phyloP scores from a whole-genome alignment of 257 asterid genomes.

The Pogostemon cablin region DNA sequence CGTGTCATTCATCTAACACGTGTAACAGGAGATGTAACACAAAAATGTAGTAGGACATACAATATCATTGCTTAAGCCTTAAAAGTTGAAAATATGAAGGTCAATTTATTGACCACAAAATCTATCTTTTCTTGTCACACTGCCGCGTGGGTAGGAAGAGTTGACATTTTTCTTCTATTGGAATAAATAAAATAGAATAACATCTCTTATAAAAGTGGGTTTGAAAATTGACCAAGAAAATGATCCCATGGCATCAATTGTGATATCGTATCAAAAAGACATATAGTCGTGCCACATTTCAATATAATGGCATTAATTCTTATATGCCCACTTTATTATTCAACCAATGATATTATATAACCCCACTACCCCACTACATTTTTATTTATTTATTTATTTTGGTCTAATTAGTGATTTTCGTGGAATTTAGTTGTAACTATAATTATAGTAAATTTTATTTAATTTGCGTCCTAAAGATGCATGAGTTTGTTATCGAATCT shows the following conservation, averaged over 20 bases:
- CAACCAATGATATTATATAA: neutral
- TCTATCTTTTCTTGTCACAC: neutral
- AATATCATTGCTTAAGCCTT: too few species aligned
- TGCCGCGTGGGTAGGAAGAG: conserved; percentile 14
- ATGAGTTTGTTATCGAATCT: too few species aligned
- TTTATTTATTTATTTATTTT: neutral
- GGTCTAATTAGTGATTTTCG: neutral
- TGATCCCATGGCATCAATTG: conserved; percentile 25
- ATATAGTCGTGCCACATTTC: conserved; percentile 21
- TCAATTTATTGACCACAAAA: neutral
- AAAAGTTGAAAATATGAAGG: neutral
- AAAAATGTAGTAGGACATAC: too few species aligned
- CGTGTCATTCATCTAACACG: too few species aligned
- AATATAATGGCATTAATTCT: conserved; percentile 21
- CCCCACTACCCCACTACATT: neutral
- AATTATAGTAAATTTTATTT: too few species aligned
- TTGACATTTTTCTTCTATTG: conserved; percentile 36
- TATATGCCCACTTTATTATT: neutral
- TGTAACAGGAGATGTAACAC: too few species aligned
- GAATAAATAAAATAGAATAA: conserved; percentile 16
- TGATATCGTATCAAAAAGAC: conserved; percentile 8
- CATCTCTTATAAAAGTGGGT: conserved; percentile 16
- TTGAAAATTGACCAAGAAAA: conserved; percentile 32
- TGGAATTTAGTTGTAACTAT: too few species aligned
- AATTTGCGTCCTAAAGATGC: too few species aligned